Percentiles rank a stretch among this genome's conserved stretches.
phyloP scores from a whole-genome alignment of 2,329 filamentous ascomycete genomes.

The Fusarium acutatum region DNA sequence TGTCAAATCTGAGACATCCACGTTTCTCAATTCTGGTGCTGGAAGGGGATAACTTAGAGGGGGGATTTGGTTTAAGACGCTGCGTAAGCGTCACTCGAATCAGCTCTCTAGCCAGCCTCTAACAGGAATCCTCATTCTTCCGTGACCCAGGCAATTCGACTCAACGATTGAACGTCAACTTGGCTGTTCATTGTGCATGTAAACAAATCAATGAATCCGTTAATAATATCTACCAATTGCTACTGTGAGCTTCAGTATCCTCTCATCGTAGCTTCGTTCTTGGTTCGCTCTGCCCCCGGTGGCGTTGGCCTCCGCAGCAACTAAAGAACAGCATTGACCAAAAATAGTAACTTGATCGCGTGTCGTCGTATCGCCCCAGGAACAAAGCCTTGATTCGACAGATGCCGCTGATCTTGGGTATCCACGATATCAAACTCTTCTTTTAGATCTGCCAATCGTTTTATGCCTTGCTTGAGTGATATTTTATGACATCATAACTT shows the following conservation, averaged over 20 bases:
- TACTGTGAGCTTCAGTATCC: background rate
- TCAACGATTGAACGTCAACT: background rate
- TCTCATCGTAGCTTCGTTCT: background rate
- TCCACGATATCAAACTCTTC: conserved; percentile 2
- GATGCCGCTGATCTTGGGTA: conserved; percentile 9
- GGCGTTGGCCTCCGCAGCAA: background rate
- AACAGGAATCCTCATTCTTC: background rate
- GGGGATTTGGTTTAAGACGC: background rate
- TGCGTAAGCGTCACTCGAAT: background rate
- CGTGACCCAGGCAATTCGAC: background rate
- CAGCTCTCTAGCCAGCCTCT: background rate
- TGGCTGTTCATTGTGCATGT: background rate
- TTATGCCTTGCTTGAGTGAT: background rate
- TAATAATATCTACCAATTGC: background rate
- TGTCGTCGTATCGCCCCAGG: conserved; percentile 31
- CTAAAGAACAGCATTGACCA: conserved; percentile 12
- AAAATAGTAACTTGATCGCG: conserved; percentile 41
- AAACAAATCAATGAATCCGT: background rate
- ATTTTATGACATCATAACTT: background rate
- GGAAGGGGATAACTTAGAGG: background rate
- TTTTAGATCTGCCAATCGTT: background rate
- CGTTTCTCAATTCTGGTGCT: background rate
- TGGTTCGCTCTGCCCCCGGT: background rate
- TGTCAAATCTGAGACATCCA: background rate
- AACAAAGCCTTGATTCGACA: conserved; percentile 24